Evolutionary conservation across 1,284 basidiomycete genomes (phyloP).

Genomic region (Trametes sp.): DNA sequence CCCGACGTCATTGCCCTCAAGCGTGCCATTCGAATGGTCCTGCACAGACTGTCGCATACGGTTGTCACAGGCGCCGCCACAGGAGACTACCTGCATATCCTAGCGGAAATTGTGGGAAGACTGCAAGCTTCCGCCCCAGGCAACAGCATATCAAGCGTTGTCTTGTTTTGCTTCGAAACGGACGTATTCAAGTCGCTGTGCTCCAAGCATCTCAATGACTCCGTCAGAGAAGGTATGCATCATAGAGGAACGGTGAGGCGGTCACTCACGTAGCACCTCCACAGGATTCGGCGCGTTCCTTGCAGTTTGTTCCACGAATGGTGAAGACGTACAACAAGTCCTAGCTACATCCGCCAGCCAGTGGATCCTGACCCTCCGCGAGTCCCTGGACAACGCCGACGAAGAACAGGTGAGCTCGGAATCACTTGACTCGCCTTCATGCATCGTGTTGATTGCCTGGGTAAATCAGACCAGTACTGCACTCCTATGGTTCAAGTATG

Average conservation of each 20-base stretch:
- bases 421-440: background rate
- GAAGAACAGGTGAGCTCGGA: slow-evolving; percentile 30
- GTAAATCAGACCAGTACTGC: slow-evolving; percentile 32
- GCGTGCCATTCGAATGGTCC: slow-evolving; percentile 48
- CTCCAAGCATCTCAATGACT: slow-evolving; percentile 27
- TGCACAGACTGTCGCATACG: slow-evolving; percentile 44
- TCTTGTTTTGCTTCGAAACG: slow-evolving; percentile 24
- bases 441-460: background rate
- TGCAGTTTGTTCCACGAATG: slow-evolving; percentile 33
- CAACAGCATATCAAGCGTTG: background rate
- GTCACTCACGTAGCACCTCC: background rate
- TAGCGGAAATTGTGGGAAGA: slow-evolving; percentile 21
- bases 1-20: slow-evolving; percentile 43
- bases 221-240: slow-evolving; percentile 48
- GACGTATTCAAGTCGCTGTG: slow-evolving; percentile 19
- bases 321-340: slow-evolving; percentile 37
- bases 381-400: slow-evolving; percentile 15
- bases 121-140: background rate
- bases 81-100: slow-evolving; percentile 26
- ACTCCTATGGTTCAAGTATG: slow-evolving; percentile 58
- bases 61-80: background rate
- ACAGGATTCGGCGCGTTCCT: slow-evolving; percentile 45
- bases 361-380: slow-evolving; percentile 40
- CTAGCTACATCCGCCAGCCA: slow-evolving; percentile 39
- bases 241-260: background rate